phyloP scores from a whole-genome alignment of 1,284 basidiomycete genomes.

The Moesziomyces parantarcticus region DNA sequence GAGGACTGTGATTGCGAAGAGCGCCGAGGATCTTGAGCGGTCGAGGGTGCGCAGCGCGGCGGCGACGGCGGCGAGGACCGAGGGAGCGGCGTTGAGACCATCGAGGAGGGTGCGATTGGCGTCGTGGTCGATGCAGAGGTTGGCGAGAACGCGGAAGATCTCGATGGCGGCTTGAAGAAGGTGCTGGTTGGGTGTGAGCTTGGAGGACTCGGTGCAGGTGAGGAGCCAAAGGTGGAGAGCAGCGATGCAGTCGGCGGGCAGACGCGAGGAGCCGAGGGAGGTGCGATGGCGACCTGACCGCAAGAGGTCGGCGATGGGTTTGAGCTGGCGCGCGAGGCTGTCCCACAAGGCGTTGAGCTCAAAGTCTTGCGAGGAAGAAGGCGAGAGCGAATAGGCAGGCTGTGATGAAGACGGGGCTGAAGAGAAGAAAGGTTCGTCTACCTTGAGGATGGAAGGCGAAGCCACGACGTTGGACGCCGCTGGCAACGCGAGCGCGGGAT shows the following conservation, averaged over 20 bases:
- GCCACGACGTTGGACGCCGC: conserved; percentile 22
- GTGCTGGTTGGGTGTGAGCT: conserved; percentile 13
- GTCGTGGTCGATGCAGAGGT: conserved; percentile 60
- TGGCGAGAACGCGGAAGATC: conserved; percentile 55
- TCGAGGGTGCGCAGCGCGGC: conserved; percentile 79
- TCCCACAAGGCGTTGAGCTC: conserved; percentile 45
- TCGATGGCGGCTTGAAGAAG: conserved; percentile 46
- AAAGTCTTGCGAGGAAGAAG: conserved; percentile 37
- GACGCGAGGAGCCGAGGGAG: conserved; percentile 27
- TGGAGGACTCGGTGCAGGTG: conserved; percentile 17
- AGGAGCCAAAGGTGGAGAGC: conserved; percentile 42
- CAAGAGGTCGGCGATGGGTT: conserved; percentile 48
- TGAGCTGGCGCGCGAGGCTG: conserved; percentile 37
- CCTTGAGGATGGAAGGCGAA: conserved; percentile 29
- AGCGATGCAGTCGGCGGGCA: conserved; percentile 33
- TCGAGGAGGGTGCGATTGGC: conserved; percentile 35
- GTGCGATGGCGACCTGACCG: conserved; percentile 43
- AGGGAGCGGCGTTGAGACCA: conserved; percentile 70
- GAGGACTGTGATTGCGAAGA: conserved; percentile 68
- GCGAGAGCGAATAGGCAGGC: conserved; percentile 23
- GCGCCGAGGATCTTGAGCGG: conserved; percentile 35
- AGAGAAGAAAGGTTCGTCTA: conserved; percentile 33
- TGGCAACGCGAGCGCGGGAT: conserved; percentile 1
- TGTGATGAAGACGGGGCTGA: conserved; percentile 4
- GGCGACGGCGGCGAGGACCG: conserved; percentile 81